Percentiles rank a stretch among this genome's conserved stretches.
phyloP scores from a whole-genome alignment of 257 asterid species.

The Scutellaria barbata region DNA sequence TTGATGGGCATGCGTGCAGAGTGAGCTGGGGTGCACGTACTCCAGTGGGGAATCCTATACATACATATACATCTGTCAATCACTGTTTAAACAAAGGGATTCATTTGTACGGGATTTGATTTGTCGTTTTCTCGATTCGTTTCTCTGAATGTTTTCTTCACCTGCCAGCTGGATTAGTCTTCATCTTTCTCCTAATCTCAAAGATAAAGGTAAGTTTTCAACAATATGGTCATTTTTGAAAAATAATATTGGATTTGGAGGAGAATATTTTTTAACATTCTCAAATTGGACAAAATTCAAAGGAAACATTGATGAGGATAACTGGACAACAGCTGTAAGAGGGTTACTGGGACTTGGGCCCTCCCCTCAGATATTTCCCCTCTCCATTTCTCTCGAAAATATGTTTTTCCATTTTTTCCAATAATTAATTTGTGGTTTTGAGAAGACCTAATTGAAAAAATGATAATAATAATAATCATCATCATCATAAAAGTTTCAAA shows the following conservation, averaged over 20 bases:
- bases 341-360: constrained; percentile 32
- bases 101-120: neutral
- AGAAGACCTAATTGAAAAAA: too few species aligned
- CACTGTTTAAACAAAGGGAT: constrained; percentile 14
- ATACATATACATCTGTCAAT: constrained; percentile 44
- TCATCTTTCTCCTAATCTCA: too few species aligned
- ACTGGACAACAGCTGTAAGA: constrained; percentile 37
- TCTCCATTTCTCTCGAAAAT: neutral
- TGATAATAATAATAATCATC: too few species aligned
- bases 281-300: too few species aligned
- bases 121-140: constrained; percentile 25
- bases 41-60: constrained; percentile 46
- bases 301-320: neutral
- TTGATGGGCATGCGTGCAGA: constrained; percentile 1
- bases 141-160: constrained; percentile 15
- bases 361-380: constrained; percentile 16
- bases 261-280: too few species aligned
- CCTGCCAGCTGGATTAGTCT: constrained; percentile 27
- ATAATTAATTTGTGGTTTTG: too few species aligned
- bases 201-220: too few species aligned
- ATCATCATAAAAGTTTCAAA: too few species aligned
- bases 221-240: too few species aligned
- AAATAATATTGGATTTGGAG: too few species aligned
- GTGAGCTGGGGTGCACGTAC: constrained; percentile 90
- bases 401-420: too few species aligned